Conservation (phyloP, 352 stramenopile species). For the Phytophthora pisi region DNA sequence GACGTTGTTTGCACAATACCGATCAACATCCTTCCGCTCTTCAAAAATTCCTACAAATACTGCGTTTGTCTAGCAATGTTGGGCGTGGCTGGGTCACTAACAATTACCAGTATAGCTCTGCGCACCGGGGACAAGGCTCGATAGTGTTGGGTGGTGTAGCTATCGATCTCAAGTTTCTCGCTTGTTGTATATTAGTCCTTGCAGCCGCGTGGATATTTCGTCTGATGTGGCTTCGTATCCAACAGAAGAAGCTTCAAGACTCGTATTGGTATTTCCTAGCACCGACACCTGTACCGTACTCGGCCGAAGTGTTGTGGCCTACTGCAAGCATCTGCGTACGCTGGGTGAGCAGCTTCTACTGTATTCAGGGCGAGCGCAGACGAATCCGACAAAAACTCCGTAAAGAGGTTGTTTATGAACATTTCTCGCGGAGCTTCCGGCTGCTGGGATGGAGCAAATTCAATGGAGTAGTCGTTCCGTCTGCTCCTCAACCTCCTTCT, state of each 20-base stretch:
- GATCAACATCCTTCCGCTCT: slow-evolving; percentile 17
- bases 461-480: not conserved
- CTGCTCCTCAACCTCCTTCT: not conserved
- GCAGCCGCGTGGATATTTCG: not conserved
- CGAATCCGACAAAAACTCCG: not conserved
- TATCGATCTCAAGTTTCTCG: slow-evolving; percentile 37
- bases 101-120: slow-evolving; percentile 1
- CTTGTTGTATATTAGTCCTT: slow-evolving; percentile 15
- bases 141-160: slow-evolving; percentile 22
- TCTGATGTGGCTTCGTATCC: not conserved
- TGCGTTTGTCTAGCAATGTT: slow-evolving; percentile 9
- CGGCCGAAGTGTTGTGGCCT: slow-evolving; percentile 19
- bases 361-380: not conserved
- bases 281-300: slow-evolving; percentile 24
- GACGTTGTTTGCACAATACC: slow-evolving; percentile 34
- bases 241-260: not conserved
- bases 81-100: not conserved
- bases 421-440: not conserved
- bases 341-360: slow-evolving; percentile 19
- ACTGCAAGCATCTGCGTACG: slow-evolving; percentile 19
- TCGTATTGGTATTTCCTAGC: slow-evolving; percentile 4
- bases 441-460: not conserved
- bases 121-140: slow-evolving; percentile 10
- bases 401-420: not conserved
- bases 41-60: slow-evolving; percentile 12